Conservation (phyloP, 345 rosid genomes). For the Salix arbutifolia region DNA sequence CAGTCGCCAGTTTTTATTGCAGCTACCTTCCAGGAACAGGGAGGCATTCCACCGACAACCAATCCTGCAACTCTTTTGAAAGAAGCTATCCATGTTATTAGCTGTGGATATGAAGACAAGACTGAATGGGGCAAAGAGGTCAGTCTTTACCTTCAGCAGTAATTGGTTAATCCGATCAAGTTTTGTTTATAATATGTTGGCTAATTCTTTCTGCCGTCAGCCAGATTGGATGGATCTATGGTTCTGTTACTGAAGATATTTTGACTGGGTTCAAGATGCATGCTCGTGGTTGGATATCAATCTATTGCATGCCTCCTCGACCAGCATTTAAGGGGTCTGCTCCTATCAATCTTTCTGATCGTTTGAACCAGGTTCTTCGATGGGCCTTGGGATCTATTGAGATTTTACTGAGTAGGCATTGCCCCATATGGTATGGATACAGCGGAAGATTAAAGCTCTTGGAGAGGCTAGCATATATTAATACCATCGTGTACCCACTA, state of each 20-base stretch:
- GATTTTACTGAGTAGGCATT: slow-evolving; percentile 95
- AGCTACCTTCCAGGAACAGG: slow-evolving; percentile 97
- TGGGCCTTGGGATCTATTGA: slow-evolving; percentile 99
- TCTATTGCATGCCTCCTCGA: slow-evolving; percentile 98
- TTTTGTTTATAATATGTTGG: background rate
- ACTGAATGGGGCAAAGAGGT: slow-evolving; percentile 99
- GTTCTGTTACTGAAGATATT: slow-evolving; percentile 99
- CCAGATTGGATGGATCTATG: slow-evolving; percentile 99
- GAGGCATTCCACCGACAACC: slow-evolving; percentile 93
- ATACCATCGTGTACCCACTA: slow-evolving; percentile 92
- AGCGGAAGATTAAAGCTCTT: slow-evolving; percentile 69
- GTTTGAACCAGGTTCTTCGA: slow-evolving; percentile 97
- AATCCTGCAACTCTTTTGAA: slow-evolving; percentile 91
- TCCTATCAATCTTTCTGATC: slow-evolving; percentile 99
- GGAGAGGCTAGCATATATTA: slow-evolving; percentile 93
- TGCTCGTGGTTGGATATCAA: slow-evolving; percentile 98
- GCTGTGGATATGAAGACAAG: slow-evolving; percentile 99
- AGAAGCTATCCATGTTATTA: slow-evolving; percentile 98
- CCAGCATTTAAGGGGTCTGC: slow-evolving; percentile 99
- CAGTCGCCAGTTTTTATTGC: slow-evolving; percentile 98
- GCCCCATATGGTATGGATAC: slow-evolving; percentile 99
- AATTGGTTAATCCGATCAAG: background rate
- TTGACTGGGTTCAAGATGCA: slow-evolving; percentile 99
- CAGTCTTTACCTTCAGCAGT: background rate
- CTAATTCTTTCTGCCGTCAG: slow-evolving; percentile 2